Evolutionary conservation across 2,329 filamentous ascomycete genomes (phyloP), one percentile per base, ranked within the genome.

Genomic region (Colletotrichum caudatum): DNA sequence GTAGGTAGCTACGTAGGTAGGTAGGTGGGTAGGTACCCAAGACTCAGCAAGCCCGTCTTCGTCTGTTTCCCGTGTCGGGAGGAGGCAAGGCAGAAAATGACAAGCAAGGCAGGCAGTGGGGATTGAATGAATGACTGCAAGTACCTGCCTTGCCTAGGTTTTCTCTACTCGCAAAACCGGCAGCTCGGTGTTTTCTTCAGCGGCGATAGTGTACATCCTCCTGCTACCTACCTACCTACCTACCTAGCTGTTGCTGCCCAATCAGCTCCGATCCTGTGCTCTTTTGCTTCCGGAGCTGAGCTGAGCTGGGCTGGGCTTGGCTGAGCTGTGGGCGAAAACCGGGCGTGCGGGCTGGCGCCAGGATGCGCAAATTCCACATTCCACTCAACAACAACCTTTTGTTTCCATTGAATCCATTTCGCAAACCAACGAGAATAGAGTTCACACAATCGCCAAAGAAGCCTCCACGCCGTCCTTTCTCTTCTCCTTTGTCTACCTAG

Each of bases 331-430:
- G 26, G 26, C 29, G 50, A 18, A 5, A 9, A 39, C 56, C 26
- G 41, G 16, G 67, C 56, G 54, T 29, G 63, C 33, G 56, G 39
- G 63, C 63, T 23, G 39, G 68, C 46, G 63, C 46, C 57, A 62
- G 44, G 63, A 67, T 57, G 56, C 20, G 64, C 63, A 46, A 64
- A 62, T 62, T 46, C 50, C 57, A 46, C 63, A 62, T 67, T 46
- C 50, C 57, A 66, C 53, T n/a, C 44, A 39, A 39, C 44, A 39
- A 39, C 20, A 50, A 50, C 35, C 7, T 46, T 56, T n/a, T 56
- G 11, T 18, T n/a, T 33, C 14, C n/a, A 23, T 53, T 20, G 23
- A 3, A n/a, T 39, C 35, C 8, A 7, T 26, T 18, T 37, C 14
- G 18, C n/a, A 35, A 9, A 2, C 20, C 14, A 20, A 39, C 12